phyloP scores from a whole-genome alignment of 2,329 filamentous ascomycete genomes.

The Fonsecaea erecta region DNA sequence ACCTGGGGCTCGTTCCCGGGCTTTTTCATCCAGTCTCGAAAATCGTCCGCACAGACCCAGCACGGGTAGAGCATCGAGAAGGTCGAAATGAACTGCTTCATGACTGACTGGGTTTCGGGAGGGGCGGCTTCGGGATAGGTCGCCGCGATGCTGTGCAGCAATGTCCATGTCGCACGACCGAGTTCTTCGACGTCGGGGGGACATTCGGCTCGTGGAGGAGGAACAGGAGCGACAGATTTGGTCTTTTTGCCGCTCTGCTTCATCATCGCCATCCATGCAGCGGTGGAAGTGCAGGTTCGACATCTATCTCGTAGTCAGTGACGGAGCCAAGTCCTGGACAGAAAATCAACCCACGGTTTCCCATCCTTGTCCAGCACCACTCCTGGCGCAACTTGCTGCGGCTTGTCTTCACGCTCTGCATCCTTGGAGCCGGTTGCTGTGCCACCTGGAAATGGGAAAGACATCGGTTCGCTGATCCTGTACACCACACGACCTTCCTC shows the following conservation, averaged over 20 bases:
- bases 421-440: conserved; percentile 25
- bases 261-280: conserved; percentile 53
- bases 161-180: conserved; percentile 87
- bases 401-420: conserved; percentile 18
- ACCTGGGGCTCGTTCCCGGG: conserved; percentile 67
- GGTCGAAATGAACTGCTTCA: conserved; percentile 74
- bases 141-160: conserved; percentile 89
- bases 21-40: conserved; percentile 76
- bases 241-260: conserved; percentile 42
- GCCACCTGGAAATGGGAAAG: conserved; percentile 21
- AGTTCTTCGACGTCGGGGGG: conserved; percentile 88
- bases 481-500: conserved; percentile 3
- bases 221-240: conserved; percentile 33
- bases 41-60: conserved; percentile 93
- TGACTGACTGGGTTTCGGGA: conserved; percentile 71
- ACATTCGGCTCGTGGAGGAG: conserved; percentile 63
- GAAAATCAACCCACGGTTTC: conserved; percentile 50
- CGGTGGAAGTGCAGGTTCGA: conserved; percentile 54
- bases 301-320: conserved; percentile 44
- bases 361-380: conserved; percentile 57
- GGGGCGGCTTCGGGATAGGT: conserved; percentile 77
- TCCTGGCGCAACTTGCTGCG: conserved; percentile 48
- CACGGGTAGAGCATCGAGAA: conserved; percentile 92
- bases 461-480: conserved; percentile 20
- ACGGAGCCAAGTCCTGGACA: not conserved